Conservation (phyloP, 345 rosid species). For the Arabis alpina region DNA sequence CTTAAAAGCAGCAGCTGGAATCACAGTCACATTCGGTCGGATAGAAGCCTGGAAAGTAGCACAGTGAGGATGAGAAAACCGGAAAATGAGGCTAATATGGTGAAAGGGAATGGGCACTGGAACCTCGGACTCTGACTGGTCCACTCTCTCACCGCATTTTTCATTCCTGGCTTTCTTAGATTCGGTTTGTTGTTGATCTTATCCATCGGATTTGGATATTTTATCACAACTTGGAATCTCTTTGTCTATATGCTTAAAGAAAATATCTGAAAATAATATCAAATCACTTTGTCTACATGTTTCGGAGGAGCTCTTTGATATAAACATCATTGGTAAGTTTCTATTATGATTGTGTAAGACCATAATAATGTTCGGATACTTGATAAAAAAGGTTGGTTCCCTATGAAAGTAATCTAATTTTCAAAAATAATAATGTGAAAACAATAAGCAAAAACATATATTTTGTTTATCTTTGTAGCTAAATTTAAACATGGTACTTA, state of each 20-base stretch:
- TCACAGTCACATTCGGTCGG: not conserved
- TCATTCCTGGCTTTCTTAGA: not conserved
- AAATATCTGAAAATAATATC: not conserved
- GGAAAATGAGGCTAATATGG: not conserved
- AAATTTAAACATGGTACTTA: no score
- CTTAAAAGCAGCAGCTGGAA: constrained; percentile 3
- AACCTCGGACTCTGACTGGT: not conserved
- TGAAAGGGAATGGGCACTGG: not conserved
- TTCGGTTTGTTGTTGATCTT: constrained; percentile 12
- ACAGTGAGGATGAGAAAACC: not conserved
- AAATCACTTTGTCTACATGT: no score
- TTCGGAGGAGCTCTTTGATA: no score
- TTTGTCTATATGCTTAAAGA: not conserved
- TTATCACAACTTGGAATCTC: not conserved
- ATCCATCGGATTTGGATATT: constrained; percentile 7
- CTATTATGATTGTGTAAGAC: not conserved
- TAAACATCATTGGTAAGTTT: no score
- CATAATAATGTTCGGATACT: constrained; percentile 30
- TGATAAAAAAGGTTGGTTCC: constrained; percentile 31
- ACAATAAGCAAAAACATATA: no score
- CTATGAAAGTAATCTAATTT: constrained; percentile 26
- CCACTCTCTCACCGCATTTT: not conserved
- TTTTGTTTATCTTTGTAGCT: no score
- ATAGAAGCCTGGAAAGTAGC: no score
- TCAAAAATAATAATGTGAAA: no score